Evolutionary conservation across 306 rosid genomes (phyloP), one percentile per base, ranked within the genome.

Genomic region (Vicia villosa): DNA sequence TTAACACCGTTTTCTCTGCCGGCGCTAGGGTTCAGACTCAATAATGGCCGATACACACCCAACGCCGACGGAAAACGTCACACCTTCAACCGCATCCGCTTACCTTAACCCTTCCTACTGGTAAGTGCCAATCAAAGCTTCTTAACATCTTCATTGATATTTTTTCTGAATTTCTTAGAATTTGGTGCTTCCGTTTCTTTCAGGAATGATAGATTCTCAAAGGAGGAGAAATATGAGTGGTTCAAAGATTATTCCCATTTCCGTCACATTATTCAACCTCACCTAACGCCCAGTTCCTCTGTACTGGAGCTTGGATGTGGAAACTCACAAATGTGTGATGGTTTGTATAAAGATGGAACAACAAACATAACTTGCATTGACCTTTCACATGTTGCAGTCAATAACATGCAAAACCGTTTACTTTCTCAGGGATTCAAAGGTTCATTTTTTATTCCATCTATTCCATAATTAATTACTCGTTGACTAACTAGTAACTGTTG

Each of bases 231-330:
- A 6, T 90, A 93, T 41, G 98, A 93, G 65, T 93, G 98, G 97
- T 81, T 93, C 78, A 93, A 90, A 69, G 97, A 93, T 70, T 90
- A 90, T 61, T 90, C 96, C 73, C 96, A 90, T 62, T 93, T 93
- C 65, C 96, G 96, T 8, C 96, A 90, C 84, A 87, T 86, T 43
- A 80, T 93, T 81, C 87, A 85, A 72, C 79, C 97, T 65, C 86
- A 86, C 83, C 82, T 90, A 45, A 67, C 78, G 12, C 81, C 90
- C 41, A 78, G 51, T 61, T 83, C 86, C 61, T 83, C 89, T 62
- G 96, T 52, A 0, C 73, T 90, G 75, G 97, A 93, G 77, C 89
- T 93, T 67, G 98, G 98, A 34, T 90, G 96, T 83, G 98, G 98
- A 75, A 90, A 88, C 80, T 93, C 98, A 3, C 91, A 87, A 63